Evolutionary conservation across 495 filamentous ascomycete species (phyloP).

Genomic region (Penicillium coprophilum): DNA sequence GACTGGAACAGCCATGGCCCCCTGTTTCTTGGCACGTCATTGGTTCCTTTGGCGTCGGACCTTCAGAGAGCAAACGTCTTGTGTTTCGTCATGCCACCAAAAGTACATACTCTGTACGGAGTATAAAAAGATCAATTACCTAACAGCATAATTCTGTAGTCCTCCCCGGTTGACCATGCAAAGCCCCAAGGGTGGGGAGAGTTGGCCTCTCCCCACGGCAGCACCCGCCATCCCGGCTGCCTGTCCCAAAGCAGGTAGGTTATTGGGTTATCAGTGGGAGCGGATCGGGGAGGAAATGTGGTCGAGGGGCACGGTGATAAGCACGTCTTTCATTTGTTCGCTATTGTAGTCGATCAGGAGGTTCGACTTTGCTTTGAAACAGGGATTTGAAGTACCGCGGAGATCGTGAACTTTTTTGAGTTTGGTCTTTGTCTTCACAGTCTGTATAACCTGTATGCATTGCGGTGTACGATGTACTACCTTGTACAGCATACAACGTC

Average conservation of each 20-base stretch:
- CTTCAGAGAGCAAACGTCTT: background rate
- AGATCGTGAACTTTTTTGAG: background rate
- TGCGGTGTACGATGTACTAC: background rate
- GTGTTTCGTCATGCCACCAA: background rate
- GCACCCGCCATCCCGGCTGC: conserved; percentile 22
- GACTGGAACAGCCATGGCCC: background rate
- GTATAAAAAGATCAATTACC: background rate
- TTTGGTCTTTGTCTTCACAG: background rate
- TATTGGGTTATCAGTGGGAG: conserved; percentile 8
- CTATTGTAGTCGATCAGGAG: conserved; percentile 11
- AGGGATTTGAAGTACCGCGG: conserved; percentile 3
- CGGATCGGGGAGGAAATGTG: background rate
- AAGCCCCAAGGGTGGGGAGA: background rate
- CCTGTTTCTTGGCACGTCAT: background rate
- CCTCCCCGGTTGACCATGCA: background rate
- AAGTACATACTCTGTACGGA: no score
- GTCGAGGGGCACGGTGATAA: background rate
- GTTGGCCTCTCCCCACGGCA: conserved; percentile 12
- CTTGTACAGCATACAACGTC: background rate
- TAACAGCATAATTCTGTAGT: no score
- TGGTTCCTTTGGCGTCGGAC: background rate
- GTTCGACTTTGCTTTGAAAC: conserved; percentile 1
- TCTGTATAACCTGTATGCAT: background rate
- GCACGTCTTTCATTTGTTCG: background rate
- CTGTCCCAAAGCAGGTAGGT: conserved; percentile 19